These are phyloP conservation scores for Ramaria sp. DNA, from an alignment of 768 basidiomycete species.

Conservation along the genomic window DNA sequence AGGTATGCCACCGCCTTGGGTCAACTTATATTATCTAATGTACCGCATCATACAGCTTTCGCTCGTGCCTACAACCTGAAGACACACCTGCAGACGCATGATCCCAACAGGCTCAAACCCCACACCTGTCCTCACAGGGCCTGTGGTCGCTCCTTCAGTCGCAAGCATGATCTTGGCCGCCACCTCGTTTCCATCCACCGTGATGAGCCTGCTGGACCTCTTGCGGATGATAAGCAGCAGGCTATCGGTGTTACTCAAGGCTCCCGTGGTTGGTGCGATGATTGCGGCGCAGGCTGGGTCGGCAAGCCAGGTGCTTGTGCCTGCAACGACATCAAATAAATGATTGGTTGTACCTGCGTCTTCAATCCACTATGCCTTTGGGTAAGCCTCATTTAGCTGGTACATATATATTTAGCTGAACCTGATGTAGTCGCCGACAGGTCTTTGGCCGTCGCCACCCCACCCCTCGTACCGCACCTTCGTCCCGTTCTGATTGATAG, in stretches of 20 bases:
- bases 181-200: constrained; percentile 83
- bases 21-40: neutral
- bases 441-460: constrained; percentile 25
- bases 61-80: constrained; percentile 92
- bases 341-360: constrained; percentile 2
- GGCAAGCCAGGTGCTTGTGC: constrained; percentile 24
- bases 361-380: constrained; percentile 15
- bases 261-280: constrained; percentile 57
- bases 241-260: constrained; percentile 60
- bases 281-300: constrained; percentile 18
- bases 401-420: neutral
- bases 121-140: constrained; percentile 78
- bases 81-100: constrained; percentile 91
- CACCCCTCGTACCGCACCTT: constrained; percentile 22
- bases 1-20: constrained; percentile 31
- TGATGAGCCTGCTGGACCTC: constrained; percentile 31
- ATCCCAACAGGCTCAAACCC: constrained; percentile 84
- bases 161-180: constrained; percentile 88
- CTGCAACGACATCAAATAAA: constrained; percentile 58
- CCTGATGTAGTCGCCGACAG: constrained; percentile 20
- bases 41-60: constrained; percentile 45
- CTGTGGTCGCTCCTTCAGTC: constrained; percentile 85
- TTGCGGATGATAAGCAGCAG: constrained; percentile 28
- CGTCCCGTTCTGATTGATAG: constrained; percentile 21
- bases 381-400: neutral